These are phyloP conservation scores for Eimeria sp. DNA, from an alignment of 169 alveolate genomes.

Conservation along the genomic window DNA sequence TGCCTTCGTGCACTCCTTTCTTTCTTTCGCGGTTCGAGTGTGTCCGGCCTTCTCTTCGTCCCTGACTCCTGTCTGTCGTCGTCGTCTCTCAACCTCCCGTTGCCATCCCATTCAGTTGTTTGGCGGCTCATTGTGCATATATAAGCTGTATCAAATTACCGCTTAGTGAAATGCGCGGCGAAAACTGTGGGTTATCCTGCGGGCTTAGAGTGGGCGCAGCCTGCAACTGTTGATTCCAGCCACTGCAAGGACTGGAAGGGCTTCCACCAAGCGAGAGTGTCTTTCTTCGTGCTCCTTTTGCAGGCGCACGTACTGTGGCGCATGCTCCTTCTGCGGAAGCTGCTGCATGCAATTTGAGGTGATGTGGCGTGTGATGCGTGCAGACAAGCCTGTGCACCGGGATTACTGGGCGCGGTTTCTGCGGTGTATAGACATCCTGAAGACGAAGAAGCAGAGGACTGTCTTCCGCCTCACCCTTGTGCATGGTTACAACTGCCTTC, in stretches of 20 bases:
- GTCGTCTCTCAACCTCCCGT: too few relatives aligned
- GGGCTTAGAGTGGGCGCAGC: too few relatives aligned
- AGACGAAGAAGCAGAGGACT: constrained; percentile 90
- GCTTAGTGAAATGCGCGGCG: too few relatives aligned
- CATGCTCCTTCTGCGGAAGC: not conserved
- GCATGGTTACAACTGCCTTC: constrained; percentile 85
- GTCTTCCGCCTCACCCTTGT: constrained; percentile 91
- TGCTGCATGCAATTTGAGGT: not conserved
- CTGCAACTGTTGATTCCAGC: too few relatives aligned
- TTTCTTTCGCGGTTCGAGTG: not conserved
- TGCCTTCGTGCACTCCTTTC: not conserved
- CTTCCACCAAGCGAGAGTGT: not conserved
- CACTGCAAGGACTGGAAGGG: not conserved
- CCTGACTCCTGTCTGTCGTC: not conserved
- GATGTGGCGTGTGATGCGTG: not conserved
- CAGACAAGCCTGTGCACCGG: constrained; percentile 92
- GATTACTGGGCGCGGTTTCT: constrained; percentile 94
- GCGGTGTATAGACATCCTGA: constrained; percentile 88
- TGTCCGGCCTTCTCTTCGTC: not conserved
- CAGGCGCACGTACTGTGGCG: too few relatives aligned
- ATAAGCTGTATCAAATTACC: too few relatives aligned
- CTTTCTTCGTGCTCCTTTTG: not conserved
- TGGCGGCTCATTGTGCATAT: too few relatives aligned
- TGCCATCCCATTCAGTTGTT: too few relatives aligned
- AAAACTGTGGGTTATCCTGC: not conserved